Base-by-base conservation (phyloP, 495 filamentous ascomycete genomes). In the Glonium stellatum region DNA sequence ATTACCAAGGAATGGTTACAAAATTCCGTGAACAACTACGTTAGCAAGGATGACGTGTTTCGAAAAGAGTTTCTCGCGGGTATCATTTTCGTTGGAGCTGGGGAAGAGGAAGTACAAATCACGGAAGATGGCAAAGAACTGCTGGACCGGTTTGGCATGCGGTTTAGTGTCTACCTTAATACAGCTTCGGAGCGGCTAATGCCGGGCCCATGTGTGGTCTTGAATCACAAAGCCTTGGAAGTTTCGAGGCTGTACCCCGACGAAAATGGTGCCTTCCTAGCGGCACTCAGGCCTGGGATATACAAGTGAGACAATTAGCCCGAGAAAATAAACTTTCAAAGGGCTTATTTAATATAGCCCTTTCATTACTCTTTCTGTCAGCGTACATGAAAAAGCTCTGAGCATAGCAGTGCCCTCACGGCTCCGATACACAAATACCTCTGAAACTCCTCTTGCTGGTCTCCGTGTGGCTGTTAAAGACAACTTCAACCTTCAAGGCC, bases 401-500 rank as follows among this genome's bases (percentile, higher is more conserved):
- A 51, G 48, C 25, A 22, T 48, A 15, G 48, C 23, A 15, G 48
- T 51, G 19, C 48, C 48, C 13, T 51, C 48, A 23, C 48, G 48
- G 23, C 13, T 22, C 5, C 13, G 23, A 15, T 51, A 10, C 25
- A 25, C 13, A 6, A 31, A 5, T 8, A 23, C 12, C 19, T 46
- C 11, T 12, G 39, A 22, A 1, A 6, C 19, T 9, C 48, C 41
- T 31, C 23, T 59, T n/a, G 46, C n/a, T 1, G 44, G 57, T 15
- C 34, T 23, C 13, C 27, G 57, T 34, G 35, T 59, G 2, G 25
- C 34, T 23, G 57, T 59, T 9, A 59, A 59, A 35, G 57, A 52
- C n/a, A 52, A n/a, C 19, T 59, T 59, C 37, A 10, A 59, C 18
- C 22, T 51, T 3, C 21, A 51, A 22, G 44, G 44, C 6, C 13